phyloP scores from a whole-genome alignment of 495 filamentous ascomycete genomes.

The Penicillium coprophilum region DNA sequence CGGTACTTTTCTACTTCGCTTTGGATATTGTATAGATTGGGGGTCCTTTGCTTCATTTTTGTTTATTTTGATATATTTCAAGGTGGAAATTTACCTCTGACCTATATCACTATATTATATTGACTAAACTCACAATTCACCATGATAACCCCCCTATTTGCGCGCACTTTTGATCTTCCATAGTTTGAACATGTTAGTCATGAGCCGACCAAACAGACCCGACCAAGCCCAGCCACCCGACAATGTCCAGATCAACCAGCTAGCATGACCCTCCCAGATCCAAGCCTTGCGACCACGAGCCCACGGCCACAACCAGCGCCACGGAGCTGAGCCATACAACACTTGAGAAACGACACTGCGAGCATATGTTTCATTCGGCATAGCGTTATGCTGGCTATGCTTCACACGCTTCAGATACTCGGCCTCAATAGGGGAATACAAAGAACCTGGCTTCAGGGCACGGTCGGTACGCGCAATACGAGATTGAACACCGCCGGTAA shows the following conservation, averaged over 20 bases:
- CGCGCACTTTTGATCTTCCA: slow-evolving; percentile 29
- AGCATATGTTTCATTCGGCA: slow-evolving; percentile 55
- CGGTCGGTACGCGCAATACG: slow-evolving; percentile 56
- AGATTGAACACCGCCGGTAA: slow-evolving; percentile 62
- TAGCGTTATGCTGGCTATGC: slow-evolving; percentile 58
- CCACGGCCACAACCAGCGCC: slow-evolving; percentile 51
- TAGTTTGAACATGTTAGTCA: slow-evolving; percentile 51
- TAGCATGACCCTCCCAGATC: slow-evolving; percentile 56
- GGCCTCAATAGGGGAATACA: slow-evolving; percentile 53
- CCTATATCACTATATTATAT: neutral
- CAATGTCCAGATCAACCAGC: slow-evolving; percentile 50
- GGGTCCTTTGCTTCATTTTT: too few species aligned
- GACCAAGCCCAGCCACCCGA: slow-evolving; percentile 44
- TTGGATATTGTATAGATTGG: too few species aligned
- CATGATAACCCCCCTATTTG: slow-evolving; percentile 12
- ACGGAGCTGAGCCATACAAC: slow-evolving; percentile 45
- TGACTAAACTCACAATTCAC: neutral
- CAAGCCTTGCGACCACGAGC: slow-evolving; percentile 42
- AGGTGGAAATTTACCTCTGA: neutral
- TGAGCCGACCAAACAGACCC: slow-evolving; percentile 39
- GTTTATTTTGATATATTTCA: neutral
- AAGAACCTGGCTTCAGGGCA: slow-evolving; percentile 43
- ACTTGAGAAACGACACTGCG: slow-evolving; percentile 55
- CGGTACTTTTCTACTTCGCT: slow-evolving; percentile 5
- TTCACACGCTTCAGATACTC: slow-evolving; percentile 52